Percentiles rank a stretch among this genome's conserved stretches.
Evolutionary conservation across 306 rosid species (phyloP).

Genomic region (Vigna radiata): DNA sequence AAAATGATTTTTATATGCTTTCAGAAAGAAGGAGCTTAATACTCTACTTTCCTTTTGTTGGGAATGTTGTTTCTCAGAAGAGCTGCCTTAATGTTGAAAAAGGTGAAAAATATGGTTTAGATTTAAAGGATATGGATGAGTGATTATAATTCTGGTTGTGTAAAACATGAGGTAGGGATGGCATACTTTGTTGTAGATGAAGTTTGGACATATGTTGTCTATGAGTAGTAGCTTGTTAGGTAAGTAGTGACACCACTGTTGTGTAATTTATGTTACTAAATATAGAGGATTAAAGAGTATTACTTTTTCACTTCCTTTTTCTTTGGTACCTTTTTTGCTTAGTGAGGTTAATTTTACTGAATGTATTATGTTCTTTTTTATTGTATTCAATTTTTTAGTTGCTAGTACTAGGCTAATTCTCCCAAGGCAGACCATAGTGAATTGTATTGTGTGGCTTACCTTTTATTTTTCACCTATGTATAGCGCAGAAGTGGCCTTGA

Average conservation of each 20-base stretch:
- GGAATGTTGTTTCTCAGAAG: not conserved
- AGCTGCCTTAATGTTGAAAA: not conserved
- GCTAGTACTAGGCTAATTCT: not conserved
- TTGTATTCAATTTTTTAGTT: not conserved
- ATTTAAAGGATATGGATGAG: not conserved
- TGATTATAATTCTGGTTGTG: not conserved
- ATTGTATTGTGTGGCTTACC: conserved; percentile 26
- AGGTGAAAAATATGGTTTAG: conserved; percentile 11
- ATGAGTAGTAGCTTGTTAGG: not conserved
- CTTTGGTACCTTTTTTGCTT: not conserved
- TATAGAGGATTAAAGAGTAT: not conserved
- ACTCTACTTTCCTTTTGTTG: not conserved
- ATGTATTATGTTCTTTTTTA: not conserved
- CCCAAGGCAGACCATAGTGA: not conserved
- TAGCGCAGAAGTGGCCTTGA: conserved; percentile 83
- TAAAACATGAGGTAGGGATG: conserved; percentile 7
- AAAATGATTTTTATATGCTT: conserved; percentile 1
- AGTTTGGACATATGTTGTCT: not conserved
- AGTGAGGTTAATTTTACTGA: not conserved
- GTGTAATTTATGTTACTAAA: not conserved
- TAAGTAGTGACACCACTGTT: not conserved
- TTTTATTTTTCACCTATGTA: conserved; percentile 31
- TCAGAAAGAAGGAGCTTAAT: not conserved
- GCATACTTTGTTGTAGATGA: not conserved
- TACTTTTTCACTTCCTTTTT: not conserved